Percentiles rank a stretch among this genome's conserved stretches.
Conservation (phyloP, 306 rosid species). For the Cucumis melo region DNA sequence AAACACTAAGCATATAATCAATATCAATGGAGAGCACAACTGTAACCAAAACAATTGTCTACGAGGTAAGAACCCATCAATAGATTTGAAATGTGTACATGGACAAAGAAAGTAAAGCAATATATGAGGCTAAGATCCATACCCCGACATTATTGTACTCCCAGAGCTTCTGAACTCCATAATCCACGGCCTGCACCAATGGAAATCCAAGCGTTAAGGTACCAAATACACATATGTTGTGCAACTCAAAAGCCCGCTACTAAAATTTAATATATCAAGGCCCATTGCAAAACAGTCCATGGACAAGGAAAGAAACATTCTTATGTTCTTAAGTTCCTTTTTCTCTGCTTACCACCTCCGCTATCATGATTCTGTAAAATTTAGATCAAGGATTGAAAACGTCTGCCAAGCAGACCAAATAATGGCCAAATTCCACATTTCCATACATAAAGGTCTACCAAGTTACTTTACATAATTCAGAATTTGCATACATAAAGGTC, state of each 20-base stretch:
- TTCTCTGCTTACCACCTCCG: background rate
- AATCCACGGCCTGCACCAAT: slow-evolving; percentile 78
- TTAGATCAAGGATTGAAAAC: background rate
- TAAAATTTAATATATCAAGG: background rate
- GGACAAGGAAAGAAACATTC: background rate
- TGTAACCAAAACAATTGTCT: background rate
- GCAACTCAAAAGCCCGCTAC: background rate
- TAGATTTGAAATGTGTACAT: background rate
- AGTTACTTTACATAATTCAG: background rate
- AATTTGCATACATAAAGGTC: background rate
- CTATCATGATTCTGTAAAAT: background rate
- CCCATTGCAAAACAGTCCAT: background rate
- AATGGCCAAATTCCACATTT: background rate
- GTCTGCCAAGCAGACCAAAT: background rate
- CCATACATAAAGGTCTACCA: background rate
- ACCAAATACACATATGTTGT: background rate
- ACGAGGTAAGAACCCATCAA: background rate
- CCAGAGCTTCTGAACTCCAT: slow-evolving; percentile 89
- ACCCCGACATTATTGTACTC: slow-evolving; percentile 91
- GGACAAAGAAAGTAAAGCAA: background rate
- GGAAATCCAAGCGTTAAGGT: background rate
- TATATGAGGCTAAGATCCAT: background rate
- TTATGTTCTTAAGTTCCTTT: background rate
- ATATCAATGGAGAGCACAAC: background rate
- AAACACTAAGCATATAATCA: background rate